Base-by-base conservation (phyloP, 164 flowering plant genomes). In the Echeveria elegans region DNA sequence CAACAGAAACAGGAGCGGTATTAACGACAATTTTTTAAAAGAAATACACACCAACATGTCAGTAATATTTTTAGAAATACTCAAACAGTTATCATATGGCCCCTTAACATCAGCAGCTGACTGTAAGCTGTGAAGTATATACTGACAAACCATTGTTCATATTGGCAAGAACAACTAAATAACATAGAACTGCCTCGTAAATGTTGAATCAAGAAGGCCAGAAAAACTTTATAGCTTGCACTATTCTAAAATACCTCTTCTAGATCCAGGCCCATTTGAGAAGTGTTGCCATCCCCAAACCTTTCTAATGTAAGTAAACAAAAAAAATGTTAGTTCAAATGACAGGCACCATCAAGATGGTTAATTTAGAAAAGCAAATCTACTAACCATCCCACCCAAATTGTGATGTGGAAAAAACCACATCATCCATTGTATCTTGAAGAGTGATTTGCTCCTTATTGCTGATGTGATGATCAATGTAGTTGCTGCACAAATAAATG, bases 381-480 rank as follows among this genome's bases (percentile, higher is more conserved):
- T 64, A 80, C 94, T 71, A 58, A 95, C 99, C 99, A 80, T 95
- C 99, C 78, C 87, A 69, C 43, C 97, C 99, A 86, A 88, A 95
- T 74, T 92, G 86, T 48, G 97, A 89, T 50, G 96, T 87, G 23
- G 97, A 82, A 77, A 78, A 92, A 31, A 75, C 89, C 65, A 87
- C 86, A 72, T 90, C 88, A 30, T 87, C 97, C 96, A 95, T 85
- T 50, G 83, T 87, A 70, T 95, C 99, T 69, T 92, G 97, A 53
- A 95, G 94, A 12, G 99, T 95, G 66, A 95, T 95, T 77, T 95
- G 99, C 74, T 95, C 99, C 74, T 81, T 85, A 48, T 96, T 77
- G 81, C 99, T 95, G 67, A 95, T 75, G 69, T 95, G 99, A 70
- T 92, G 99, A 80, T 92, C 99, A 66, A 89, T 91, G 80, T 77